phyloP scores from a whole-genome alignment of 1,284 basidiomycete species.

The Trichosporon asahii region DNA sequence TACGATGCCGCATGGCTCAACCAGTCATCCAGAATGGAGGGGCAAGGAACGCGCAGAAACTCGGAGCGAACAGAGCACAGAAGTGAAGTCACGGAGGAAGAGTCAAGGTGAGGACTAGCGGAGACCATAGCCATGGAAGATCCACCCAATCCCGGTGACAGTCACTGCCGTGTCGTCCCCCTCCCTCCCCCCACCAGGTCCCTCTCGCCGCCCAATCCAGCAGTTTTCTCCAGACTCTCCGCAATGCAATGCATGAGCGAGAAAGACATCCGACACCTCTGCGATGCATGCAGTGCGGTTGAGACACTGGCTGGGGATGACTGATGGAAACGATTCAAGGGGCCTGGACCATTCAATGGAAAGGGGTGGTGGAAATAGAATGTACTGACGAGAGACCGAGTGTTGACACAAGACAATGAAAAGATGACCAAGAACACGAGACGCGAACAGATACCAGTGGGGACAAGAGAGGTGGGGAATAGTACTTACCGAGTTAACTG shows the following conservation, averaged over 20 bases:
- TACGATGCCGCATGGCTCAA: neutral
- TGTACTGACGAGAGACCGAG: neutral
- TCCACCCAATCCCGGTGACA: neutral
- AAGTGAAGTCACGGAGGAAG: neutral
- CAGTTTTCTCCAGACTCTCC: neutral
- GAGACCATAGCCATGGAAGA: neutral
- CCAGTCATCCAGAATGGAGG: neutral
- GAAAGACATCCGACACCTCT: neutral
- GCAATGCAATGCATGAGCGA: neutral
- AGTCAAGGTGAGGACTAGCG: neutral
- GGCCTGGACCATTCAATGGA: neutral
- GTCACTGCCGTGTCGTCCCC: neutral
- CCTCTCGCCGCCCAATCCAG: neutral
- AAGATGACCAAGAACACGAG: neutral
- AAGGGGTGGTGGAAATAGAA: neutral
- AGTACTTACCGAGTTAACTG: neutral
- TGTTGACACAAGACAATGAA: neutral
- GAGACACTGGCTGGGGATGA: neutral
- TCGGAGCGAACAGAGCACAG: neutral
- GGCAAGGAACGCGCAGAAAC: neutral
- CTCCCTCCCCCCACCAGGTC: neutral
- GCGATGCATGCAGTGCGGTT: neutral
- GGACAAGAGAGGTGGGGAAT: neutral
- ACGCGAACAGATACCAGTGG: neutral
- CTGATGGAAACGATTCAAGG: constrained; percentile 7